Percentiles rank a stretch among this genome's conserved stretches.
phyloP scores from a whole-genome alignment of 768 basidiomycete genomes.

The Dacryopinax primogenitus region DNA sequence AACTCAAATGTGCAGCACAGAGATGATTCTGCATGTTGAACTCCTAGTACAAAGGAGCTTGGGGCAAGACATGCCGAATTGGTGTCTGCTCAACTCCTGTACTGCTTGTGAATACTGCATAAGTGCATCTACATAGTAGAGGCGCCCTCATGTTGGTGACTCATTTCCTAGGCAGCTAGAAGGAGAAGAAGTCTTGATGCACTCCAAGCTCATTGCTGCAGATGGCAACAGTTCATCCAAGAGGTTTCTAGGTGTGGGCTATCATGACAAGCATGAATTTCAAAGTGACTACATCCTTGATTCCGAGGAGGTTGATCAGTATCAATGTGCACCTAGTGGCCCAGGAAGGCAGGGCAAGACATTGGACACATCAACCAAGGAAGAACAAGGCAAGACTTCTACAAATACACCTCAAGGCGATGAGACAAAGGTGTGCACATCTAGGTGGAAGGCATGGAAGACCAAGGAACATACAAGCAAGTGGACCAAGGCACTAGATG shows the following conservation, averaged over 20 bases:
- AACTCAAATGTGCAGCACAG: too few species aligned
- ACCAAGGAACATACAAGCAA: not conserved
- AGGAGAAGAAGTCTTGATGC: constrained; percentile 24
- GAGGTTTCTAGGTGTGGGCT: constrained; percentile 20
- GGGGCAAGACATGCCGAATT: not conserved
- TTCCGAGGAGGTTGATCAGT: not conserved
- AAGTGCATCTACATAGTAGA: not conserved
- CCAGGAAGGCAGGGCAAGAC: not conserved
- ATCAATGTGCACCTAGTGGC: not conserved
- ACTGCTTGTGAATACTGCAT: not conserved
- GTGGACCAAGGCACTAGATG: constrained; percentile 16
- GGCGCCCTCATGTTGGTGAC: not conserved
- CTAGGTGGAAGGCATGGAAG: not conserved
- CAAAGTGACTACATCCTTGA: not conserved
- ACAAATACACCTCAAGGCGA: too few species aligned
- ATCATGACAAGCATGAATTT: not conserved
- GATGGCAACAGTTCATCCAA: constrained; percentile 30
- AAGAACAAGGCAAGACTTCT: not conserved
- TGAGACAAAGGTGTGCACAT: too few species aligned
- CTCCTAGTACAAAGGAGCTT: not conserved
- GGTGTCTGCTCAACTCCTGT: not conserved
- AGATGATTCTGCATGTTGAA: too few species aligned
- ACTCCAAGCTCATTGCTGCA: constrained; percentile 21
- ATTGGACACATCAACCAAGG: not conserved
- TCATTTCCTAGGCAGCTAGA: constrained; percentile 19